A percentile compares a stretch with the other conserved stretches of the same genome.
These are phyloP conservation scores for Jackrogersella minutella DNA, from an alignment of 495 filamentous ascomycete genomes.

Conservation along the genomic window DNA sequence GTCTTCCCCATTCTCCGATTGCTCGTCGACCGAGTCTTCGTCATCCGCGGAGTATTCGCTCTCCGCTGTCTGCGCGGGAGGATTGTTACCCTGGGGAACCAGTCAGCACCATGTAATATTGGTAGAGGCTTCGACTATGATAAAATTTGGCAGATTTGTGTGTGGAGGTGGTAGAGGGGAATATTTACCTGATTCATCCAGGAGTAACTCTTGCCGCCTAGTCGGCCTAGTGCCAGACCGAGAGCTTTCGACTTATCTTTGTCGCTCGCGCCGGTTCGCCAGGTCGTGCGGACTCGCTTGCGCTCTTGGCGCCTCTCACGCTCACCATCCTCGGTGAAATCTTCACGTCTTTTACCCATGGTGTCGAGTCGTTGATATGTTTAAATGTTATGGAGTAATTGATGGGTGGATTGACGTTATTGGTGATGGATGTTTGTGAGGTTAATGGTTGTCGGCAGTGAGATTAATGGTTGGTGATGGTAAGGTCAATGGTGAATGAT, in stretches of 20 bases:
- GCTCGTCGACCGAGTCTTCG: background rate
- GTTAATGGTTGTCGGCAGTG: background rate
- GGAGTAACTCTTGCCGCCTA: slow-evolving; percentile 21
- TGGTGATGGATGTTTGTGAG: background rate
- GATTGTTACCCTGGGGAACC: background rate
- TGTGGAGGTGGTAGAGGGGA: background rate
- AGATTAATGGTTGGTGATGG: background rate
- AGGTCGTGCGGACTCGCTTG: slow-evolving; percentile 2
- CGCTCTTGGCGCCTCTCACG: background rate
- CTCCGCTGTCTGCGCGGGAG: background rate
- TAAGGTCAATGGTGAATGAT: background rate
- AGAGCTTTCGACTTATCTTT: background rate
- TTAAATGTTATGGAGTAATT: background rate
- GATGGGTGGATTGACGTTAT: background rate
- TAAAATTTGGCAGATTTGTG: background rate
- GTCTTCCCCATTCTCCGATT: too few species aligned
- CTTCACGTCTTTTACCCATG: background rate
- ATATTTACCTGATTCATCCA: slow-evolving; percentile 34
- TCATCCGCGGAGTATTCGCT: background rate
- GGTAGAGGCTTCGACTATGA: background rate
- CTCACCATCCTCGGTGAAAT: background rate
- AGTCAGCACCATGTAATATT: background rate
- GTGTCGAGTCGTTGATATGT: background rate
- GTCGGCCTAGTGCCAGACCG: background rate
- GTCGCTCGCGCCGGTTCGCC: background rate